phyloP scores from a whole-genome alignment of 192 early-diverging fungal genomes.

The Geranomyces variabilis region DNA sequence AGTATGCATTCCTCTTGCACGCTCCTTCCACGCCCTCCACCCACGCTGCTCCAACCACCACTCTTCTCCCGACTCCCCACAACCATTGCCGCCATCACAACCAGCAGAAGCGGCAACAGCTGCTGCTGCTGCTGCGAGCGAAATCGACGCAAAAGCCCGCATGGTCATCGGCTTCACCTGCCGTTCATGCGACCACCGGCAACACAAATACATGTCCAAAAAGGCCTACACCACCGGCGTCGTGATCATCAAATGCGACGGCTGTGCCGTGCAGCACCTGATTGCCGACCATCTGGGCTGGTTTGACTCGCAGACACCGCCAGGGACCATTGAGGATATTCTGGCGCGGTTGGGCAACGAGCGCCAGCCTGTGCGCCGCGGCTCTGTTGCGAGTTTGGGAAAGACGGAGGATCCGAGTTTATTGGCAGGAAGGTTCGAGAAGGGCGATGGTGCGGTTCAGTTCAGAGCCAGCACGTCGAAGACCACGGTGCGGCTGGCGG shows the following conservation, averaged over 20 bases:
- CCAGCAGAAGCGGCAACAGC: too few species aligned
- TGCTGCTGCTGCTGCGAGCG: too few species aligned
- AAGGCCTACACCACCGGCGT: slow-evolving; percentile 88
- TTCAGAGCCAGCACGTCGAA: neutral
- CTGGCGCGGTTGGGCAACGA: slow-evolving; percentile 59
- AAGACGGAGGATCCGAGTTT: neutral
- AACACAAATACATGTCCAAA: slow-evolving; percentile 91
- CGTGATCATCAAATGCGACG: slow-evolving; percentile 90
- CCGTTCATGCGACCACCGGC: slow-evolving; percentile 84
- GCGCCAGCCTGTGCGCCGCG: slow-evolving; percentile 69
- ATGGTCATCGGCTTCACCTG: slow-evolving; percentile 90
- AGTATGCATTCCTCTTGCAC: too few species aligned
- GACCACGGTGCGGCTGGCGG: neutral
- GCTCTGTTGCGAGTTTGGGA: slow-evolving; percentile 14
- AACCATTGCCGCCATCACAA: too few species aligned
- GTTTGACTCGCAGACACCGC: slow-evolving; percentile 62
- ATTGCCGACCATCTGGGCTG: slow-evolving; percentile 98
- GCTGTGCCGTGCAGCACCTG: slow-evolving; percentile 87
- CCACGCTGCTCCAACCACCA: too few species aligned
- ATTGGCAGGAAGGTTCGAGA: slow-evolving; percentile 12
- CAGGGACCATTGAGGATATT: slow-evolving; percentile 83
- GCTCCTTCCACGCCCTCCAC: too few species aligned
- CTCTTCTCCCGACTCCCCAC: too few species aligned
- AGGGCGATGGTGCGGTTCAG: neutral
- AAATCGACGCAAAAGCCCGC: neutral